These are phyloP conservation scores for Picochlorum costavermella DNA, from an alignment of 139 green algal genomes.

Conservation along the genomic window DNA sequence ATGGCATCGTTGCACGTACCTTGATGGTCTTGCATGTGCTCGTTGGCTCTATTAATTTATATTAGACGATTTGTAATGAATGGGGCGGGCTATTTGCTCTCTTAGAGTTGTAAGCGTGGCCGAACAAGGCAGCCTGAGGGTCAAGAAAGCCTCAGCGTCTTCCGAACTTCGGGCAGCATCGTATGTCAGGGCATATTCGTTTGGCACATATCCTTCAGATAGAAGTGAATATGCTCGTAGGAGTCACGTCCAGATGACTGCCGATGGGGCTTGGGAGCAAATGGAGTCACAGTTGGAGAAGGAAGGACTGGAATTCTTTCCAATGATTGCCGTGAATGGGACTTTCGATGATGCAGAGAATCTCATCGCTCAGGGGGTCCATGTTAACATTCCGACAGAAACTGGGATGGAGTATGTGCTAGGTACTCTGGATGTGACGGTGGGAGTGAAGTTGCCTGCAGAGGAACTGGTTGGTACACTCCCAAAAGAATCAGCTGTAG, in stretches of 20 bases:
- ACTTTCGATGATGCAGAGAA: background rate
- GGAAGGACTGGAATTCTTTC: background rate
- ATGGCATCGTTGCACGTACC: no score
- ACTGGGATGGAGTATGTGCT: slow-evolving; percentile 34
- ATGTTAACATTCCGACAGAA: background rate
- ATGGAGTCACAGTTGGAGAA: slow-evolving; percentile 28
- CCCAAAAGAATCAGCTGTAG: slow-evolving; percentile 12
- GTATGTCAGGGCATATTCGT: slow-evolving; percentile 53
- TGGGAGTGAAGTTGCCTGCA: slow-evolving; percentile 49
- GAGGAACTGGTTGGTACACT: slow-evolving; percentile 58
- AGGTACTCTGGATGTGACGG: slow-evolving; percentile 67
- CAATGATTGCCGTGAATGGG: slow-evolving; percentile 1
- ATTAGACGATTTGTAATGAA: no score
- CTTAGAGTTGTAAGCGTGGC: no score
- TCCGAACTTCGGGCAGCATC: slow-evolving; percentile 60
- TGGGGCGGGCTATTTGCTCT: no score
- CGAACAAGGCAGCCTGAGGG: no score
- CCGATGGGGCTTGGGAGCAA: slow-evolving; percentile 55
- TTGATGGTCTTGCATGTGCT: no score
- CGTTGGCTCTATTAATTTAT: no score
- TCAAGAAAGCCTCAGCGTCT: slow-evolving; percentile 1
- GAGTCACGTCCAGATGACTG: slow-evolving; percentile 65
- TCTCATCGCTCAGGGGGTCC: background rate
- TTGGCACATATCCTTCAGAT: slow-evolving; percentile 48
- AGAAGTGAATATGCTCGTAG: slow-evolving; percentile 50